Evolutionary conservation across 164 flowering plant genomes (phyloP), one percentile per base, ranked within the genome.

Genomic region (Warburgia ugandensis): DNA sequence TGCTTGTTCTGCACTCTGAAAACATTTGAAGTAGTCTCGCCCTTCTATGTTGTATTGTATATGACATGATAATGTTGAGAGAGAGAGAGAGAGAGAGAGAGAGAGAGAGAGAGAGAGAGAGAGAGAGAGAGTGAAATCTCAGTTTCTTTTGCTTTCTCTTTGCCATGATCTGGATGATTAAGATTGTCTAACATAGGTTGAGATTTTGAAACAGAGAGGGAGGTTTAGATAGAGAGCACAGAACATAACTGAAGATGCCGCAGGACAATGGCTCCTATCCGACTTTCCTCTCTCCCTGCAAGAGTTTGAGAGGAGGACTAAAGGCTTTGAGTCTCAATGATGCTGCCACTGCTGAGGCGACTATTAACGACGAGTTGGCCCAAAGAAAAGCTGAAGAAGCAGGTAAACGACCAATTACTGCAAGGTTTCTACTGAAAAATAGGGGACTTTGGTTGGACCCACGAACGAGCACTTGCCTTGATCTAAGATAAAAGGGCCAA

Each of bases 221-320:
- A 22, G 17, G n/a, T n/a, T 21, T 9, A 5, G 12, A 27, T 19
- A 26, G 26, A 30, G 19, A 11, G 1, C 1, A n/a, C 20, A 12
- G 26, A n/a, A 26, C 1, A 42, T 19, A 9, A 68, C 26, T 48
- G 36, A 50, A 37, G 17, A 70, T 72, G 72, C 70, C 70, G 9
- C 64, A 63, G 29, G 74, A 72, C 31, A 48, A 27, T 19, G 49
- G 39, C 16, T 22, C 8, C 2, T 42, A 54, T 29, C 23, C 59
- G 19, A 36, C 31, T 0, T 67, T 71, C 36, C 26, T 51, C 1
- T 67, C 86, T 23, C 80, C 82, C 2, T 30, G 65, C 56, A 79
- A 79, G 73, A 71, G 61, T 43, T 20, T 73, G 68, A 67, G 74
- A 64, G 78, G 54, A 23, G 21, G 40, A 50, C 33, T 65, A 13